phyloP scores from a whole-genome alignment of 495 filamentous ascomycete species.

The Neurospora tetraspora region DNA sequence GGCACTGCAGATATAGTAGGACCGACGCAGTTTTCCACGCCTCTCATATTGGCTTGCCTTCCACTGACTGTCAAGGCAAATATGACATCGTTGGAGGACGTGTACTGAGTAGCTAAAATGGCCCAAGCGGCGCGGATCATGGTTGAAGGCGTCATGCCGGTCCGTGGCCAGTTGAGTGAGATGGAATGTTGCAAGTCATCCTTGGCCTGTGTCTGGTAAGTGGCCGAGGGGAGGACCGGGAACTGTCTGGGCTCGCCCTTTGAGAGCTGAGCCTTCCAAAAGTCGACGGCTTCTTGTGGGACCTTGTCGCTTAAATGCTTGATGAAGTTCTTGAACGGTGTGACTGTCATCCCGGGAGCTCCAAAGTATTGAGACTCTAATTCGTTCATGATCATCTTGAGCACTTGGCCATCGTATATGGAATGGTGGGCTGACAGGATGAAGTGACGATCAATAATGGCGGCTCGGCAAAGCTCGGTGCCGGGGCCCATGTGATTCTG shows the following conservation, averaged over 20 bases:
- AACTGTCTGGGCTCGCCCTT: constrained; percentile 7
- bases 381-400: constrained; percentile 22
- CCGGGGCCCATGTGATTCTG: not conserved
- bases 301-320: constrained; percentile 18
- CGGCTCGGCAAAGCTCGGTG: constrained; percentile 11
- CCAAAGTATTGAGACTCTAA: constrained; percentile 3
- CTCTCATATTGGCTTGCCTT: constrained; percentile 34
- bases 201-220: not conserved
- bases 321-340: constrained; percentile 36
- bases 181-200: not conserved
- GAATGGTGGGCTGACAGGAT: constrained; percentile 55
- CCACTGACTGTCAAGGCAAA: constrained; percentile 35
- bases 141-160: constrained; percentile 8
- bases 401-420: constrained; percentile 55
- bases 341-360: not conserved
- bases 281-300: not conserved
- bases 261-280: not conserved
- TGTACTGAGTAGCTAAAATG: constrained; percentile 27
- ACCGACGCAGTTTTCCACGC: constrained; percentile 37
- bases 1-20: constrained; percentile 52
- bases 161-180: not conserved
- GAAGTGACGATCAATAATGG: constrained; percentile 12
- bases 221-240: constrained; percentile 10
- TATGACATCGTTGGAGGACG: constrained; percentile 30
- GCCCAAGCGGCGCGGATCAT: constrained; percentile 36